These are phyloP conservation scores for Populus nigra DNA, from an alignment of 345 rosid genomes.

Conservation along the genomic window DNA sequence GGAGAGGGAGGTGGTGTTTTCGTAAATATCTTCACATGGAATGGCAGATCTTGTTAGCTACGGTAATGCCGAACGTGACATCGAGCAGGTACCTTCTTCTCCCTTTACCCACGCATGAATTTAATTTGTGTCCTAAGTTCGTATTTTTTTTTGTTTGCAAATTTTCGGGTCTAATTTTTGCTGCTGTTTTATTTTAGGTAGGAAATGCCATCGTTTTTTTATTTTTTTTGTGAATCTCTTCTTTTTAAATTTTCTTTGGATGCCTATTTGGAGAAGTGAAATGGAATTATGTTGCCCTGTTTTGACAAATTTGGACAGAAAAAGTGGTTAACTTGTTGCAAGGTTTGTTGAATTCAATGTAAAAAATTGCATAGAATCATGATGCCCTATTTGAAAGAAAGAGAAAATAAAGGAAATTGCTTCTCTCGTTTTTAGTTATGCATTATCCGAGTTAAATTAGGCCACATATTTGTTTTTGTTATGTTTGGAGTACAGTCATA, in stretches of 20 bases:
- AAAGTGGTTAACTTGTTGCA: background rate
- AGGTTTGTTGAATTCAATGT: background rate
- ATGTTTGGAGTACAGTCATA: background rate
- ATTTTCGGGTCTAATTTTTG: background rate
- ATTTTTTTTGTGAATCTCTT: background rate
- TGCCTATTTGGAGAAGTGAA: background rate
- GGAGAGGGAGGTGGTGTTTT: slow-evolving; percentile 65
- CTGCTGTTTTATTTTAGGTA: no score
- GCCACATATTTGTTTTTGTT: background rate
- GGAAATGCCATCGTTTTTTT: background rate
- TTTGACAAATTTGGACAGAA: background rate
- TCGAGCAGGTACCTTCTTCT: slow-evolving; percentile 58
- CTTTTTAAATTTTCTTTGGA: background rate
- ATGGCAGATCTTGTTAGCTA: slow-evolving; percentile 98
- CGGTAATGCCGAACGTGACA: slow-evolving; percentile 80
- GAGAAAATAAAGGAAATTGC: background rate
- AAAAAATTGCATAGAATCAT: background rate
- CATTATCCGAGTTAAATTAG: background rate
- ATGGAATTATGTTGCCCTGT: background rate
- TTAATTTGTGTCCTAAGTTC: background rate
- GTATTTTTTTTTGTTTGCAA: background rate
- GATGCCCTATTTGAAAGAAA: background rate
- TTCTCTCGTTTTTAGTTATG: background rate
- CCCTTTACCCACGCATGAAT: background rate
- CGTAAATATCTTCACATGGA: slow-evolving; percentile 82